Base-by-base conservation (phyloP, 2,329 filamentous ascomycete species). In the Paraphaeosphaeria sporulosa region DNA sequence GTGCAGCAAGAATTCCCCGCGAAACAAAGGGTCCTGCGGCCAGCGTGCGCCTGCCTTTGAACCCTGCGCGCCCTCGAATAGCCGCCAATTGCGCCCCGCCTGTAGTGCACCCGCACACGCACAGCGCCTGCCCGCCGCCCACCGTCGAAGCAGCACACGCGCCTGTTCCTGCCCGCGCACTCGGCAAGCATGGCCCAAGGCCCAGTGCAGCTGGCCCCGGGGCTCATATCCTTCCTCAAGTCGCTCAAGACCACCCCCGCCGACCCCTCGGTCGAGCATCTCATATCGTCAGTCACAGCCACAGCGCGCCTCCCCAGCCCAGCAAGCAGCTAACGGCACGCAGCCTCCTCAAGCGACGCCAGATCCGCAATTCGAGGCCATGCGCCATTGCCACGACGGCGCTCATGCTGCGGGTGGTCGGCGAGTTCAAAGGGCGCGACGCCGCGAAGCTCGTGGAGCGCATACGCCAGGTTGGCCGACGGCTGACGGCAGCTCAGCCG, bases 361-460 rank as follows among this genome's bases (percentile, higher is more conserved):
- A 98, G 76, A 96, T 99, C 72, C 88, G 87, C 63, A 92, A 92
- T 66, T 92, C 94, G 49, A 89, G 95, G 77, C 88, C 91, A 77
- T 97, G 94, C 80, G 95, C 95, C 59, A 88, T 95, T 60, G 94
- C 94, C 62, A 98, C 94, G 2, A 92, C 94, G 23, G 91, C 96
- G 70, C 88, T 98, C 30, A 88, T 99, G 46, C 87, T 93, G 54
- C 90, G 92, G 62, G 91, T 97, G 23, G 92, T 99, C 54, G 91
- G 91, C 36, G 89, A 89, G 65, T 91, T 90, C 68, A 91, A 90
- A 76, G 94, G 90, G 81, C 85, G 86, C 62, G 90, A 94, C 76
- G 89, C 93, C 49, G 86, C 88, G 52, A 88, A 90, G 71, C 87
- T 99, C 53, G 87, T 98, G 60, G 87, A 90, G 69, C 89, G 92